These are phyloP conservation scores for Pyrenopolyporus hunteri DNA, from an alignment of 495 filamentous ascomycete species.

Conservation along the genomic window DNA sequence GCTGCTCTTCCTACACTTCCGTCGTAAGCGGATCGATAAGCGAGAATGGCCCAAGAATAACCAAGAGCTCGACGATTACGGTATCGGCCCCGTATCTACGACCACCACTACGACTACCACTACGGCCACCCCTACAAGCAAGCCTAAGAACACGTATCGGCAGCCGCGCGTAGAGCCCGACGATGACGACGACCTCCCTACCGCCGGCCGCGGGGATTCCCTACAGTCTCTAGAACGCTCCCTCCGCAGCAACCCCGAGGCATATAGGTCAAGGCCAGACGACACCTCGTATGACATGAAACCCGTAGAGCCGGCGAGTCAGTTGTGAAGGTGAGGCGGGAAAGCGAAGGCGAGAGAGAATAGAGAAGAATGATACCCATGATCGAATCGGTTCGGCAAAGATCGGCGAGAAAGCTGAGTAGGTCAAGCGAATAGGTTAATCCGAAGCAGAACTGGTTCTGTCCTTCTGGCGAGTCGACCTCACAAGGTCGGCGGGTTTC, in stretches of 20 bases:
- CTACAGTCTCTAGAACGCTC: slow-evolving; percentile 35
- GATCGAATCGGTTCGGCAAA: not conserved
- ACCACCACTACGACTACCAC: not conserved
- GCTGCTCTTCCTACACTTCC: slow-evolving; percentile 33
- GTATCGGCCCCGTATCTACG: slow-evolving; percentile 21
- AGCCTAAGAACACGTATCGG: slow-evolving; percentile 29
- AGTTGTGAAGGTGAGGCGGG: slow-evolving; percentile 10
- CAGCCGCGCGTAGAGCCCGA: slow-evolving; percentile 16
- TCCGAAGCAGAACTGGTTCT: slow-evolving; percentile 17
- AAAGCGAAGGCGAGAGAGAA: not conserved
- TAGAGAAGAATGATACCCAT: slow-evolving; percentile 13
- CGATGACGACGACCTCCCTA: slow-evolving; percentile 5
- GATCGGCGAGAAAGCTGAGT: not conserved
- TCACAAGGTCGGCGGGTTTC: too few species aligned
- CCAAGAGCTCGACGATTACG: slow-evolving; percentile 44
- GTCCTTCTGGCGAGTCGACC: too few species aligned
- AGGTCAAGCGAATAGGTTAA: slow-evolving; percentile 4
- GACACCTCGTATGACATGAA: slow-evolving; percentile 38
- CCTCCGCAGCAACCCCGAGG: slow-evolving; percentile 28
- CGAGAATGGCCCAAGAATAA: slow-evolving; percentile 42
- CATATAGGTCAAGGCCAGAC: slow-evolving; percentile 31
- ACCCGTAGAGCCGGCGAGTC: slow-evolving; percentile 38
- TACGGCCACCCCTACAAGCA: slow-evolving; percentile 1
- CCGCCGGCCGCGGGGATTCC: slow-evolving; percentile 24
- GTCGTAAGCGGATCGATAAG: slow-evolving; percentile 31